Evolutionary conservation across 345 rosid genomes (phyloP).

Genomic region (Eucalyptus curtisii): DNA sequence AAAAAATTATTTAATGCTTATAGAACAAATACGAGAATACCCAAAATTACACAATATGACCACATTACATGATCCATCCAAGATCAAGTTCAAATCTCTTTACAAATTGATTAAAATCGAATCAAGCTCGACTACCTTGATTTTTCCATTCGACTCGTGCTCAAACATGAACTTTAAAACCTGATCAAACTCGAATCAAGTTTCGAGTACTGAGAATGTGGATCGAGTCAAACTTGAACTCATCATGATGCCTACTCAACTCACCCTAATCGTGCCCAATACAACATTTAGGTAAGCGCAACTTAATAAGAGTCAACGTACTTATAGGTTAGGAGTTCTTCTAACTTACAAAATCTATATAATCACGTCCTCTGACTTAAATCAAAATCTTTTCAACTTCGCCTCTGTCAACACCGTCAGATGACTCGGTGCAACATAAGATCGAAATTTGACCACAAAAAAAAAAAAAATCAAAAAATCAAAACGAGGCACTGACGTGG

Average conservation of each 20-base stretch:
- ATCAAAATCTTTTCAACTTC: neutral
- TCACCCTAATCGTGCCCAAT: neutral
- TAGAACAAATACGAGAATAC: neutral
- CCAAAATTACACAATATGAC: neutral
- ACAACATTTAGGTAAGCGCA: neutral
- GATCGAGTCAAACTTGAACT: neutral
- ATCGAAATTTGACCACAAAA: neutral
- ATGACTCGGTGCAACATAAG: neutral
- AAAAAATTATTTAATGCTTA: neutral
- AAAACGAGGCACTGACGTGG: neutral
- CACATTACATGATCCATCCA: rapidly evolving
- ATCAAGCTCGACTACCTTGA: neutral
- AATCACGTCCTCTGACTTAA: neutral
- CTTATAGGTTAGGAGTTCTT: neutral
- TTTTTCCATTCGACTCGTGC: neutral
- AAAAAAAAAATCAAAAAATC: too few species aligned
- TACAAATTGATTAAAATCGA: neutral
- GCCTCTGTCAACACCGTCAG: neutral
- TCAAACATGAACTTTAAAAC: neutral
- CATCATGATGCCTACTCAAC: neutral
- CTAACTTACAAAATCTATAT: neutral
- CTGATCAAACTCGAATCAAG: rapidly evolving
- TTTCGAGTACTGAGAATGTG: neutral
- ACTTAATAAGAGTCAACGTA: neutral
- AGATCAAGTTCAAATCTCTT: neutral